phyloP scores from a whole-genome alignment of 805 yeast species.

The Jamesozyma gamospora region DNA sequence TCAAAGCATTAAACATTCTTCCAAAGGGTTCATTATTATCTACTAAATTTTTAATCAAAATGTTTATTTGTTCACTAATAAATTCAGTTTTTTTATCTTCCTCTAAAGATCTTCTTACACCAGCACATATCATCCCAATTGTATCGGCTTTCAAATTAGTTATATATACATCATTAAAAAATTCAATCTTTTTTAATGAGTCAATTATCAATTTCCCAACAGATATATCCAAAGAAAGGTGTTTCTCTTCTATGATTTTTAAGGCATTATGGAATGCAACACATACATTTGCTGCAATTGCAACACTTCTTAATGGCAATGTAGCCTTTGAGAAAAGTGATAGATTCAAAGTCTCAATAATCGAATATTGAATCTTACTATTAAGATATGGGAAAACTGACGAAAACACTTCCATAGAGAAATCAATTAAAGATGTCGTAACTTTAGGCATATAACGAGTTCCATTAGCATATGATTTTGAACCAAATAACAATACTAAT shows the following conservation, averaged over 20 bases:
- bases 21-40: slow-evolving; percentile 53
- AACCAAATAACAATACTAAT: slow-evolving; percentile 25
- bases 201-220: slow-evolving; percentile 42
- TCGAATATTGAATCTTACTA: slow-evolving; percentile 71
- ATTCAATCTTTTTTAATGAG: slow-evolving; percentile 36
- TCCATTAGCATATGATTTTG: slow-evolving; percentile 7
- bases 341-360: slow-evolving; percentile 69
- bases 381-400: slow-evolving; percentile 61
- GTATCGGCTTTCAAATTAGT: slow-evolving; percentile 45
- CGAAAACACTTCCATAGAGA: slow-evolving; percentile 68
- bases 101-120: slow-evolving; percentile 17
- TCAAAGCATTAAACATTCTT: slow-evolving; percentile 47
- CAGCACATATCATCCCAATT: slow-evolving; percentile 41
- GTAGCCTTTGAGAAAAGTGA: slow-evolving; percentile 36
- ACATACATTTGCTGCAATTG: slow-evolving; percentile 51
- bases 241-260: slow-evolving; percentile 16
- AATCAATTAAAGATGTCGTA: slow-evolving; percentile 53
- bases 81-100: slow-evolving; percentile 7
- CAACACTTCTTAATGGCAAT: slow-evolving; percentile 31
- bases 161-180: slow-evolving; percentile 32
- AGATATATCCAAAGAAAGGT: slow-evolving; percentile 22
- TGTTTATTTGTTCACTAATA: slow-evolving; percentile 36
- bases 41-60: slow-evolving; percentile 56
- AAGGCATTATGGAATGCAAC: slow-evolving; percentile 52
- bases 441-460: slow-evolving; percentile 31